A percentile compares a stretch with the other conserved stretches of the same genome.
Evolutionary conservation across 2,329 filamentous ascomycete species (phyloP).

Genomic region (Colletotrichum godetiae): DNA sequence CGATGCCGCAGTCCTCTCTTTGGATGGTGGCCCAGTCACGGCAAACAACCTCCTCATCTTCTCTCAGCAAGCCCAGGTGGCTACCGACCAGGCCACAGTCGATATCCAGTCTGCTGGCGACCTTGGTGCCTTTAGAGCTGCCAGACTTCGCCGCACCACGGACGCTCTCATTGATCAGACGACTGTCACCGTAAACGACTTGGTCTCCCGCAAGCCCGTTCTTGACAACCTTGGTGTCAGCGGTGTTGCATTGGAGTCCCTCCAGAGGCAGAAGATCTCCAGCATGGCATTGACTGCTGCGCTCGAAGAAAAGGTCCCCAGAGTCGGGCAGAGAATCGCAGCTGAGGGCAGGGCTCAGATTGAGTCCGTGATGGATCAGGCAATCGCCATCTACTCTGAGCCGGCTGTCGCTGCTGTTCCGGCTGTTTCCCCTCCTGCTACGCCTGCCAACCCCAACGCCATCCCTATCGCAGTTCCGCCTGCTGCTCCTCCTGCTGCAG

Average conservation of each 20-base stretch:
- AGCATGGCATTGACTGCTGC: slow-evolving; percentile 39
- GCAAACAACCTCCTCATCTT: slow-evolving; percentile 27
- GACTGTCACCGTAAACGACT: slow-evolving; percentile 36
- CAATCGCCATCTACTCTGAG: slow-evolving; percentile 37
- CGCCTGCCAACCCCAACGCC: slow-evolving; percentile 1
- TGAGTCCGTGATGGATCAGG: slow-evolving; percentile 37
- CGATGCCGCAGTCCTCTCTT: slow-evolving; percentile 22
- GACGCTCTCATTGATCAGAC: slow-evolving; percentile 38
- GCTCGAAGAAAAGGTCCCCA: slow-evolving; percentile 41
- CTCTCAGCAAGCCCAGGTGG: slow-evolving; percentile 28
- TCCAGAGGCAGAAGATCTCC: slow-evolving; percentile 39
- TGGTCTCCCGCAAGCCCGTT: slow-evolving; percentile 40
- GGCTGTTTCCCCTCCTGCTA: neutral
- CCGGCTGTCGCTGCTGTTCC: slow-evolving; percentile 17
- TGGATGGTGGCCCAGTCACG: slow-evolving; percentile 25
- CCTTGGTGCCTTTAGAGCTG: slow-evolving; percentile 37
- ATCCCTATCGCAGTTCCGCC: neutral
- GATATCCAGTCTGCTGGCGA: slow-evolving; percentile 40
- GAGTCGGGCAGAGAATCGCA: slow-evolving; percentile 41
- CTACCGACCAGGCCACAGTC: slow-evolving; percentile 37
- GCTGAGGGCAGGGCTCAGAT: slow-evolving; percentile 39
- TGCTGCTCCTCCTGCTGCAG: neutral
- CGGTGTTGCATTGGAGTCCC: slow-evolving; percentile 37
- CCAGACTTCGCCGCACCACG: slow-evolving; percentile 38
- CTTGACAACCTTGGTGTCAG: slow-evolving; percentile 42